Conservation (phyloP, 164 flowering plant genomes). For the Magnolia kwangsiensis region DNA sequence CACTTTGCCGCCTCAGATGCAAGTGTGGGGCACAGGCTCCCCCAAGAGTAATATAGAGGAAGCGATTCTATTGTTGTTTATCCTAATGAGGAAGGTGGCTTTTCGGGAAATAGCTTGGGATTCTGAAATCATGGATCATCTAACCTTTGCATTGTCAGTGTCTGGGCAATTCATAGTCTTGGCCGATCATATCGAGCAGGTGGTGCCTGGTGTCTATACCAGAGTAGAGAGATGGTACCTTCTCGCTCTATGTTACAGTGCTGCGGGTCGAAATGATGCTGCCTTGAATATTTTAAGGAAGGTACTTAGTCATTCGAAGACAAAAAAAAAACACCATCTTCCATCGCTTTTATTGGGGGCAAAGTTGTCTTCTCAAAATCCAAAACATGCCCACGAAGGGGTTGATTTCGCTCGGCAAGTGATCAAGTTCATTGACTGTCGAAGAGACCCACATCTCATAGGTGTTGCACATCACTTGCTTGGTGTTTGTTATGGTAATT, state of each 20-base stretch:
- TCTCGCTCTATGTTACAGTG: constrained; percentile 88
- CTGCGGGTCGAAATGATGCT: constrained; percentile 63
- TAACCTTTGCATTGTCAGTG: constrained; percentile 68
- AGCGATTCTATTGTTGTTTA: constrained; percentile 70
- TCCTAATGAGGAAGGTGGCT: constrained; percentile 62
- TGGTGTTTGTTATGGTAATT: constrained; percentile 78
- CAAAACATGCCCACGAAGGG: constrained; percentile 58
- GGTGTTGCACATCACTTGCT: constrained; percentile 58
- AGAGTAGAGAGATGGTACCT: constrained; percentile 83
- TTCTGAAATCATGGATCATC: constrained; percentile 74
- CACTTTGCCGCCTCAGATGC: constrained; percentile 47
- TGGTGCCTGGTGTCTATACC: constrained; percentile 61
- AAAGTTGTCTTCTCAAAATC: constrained; percentile 57
- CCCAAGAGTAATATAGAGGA: constrained; percentile 64
- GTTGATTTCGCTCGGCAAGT: constrained; percentile 57
- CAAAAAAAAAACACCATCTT: constrained; percentile 44
- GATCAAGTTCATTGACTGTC: constrained; percentile 24
- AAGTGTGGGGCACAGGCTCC: constrained; percentile 34
- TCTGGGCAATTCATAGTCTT: constrained; percentile 56
- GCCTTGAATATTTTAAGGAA: constrained; percentile 75
- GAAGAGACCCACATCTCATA: constrained; percentile 38
- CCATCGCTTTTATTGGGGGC: constrained; percentile 75
- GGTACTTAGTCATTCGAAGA: constrained; percentile 51
- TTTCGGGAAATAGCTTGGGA: constrained; percentile 70
- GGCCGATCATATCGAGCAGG: constrained; percentile 75